Percentiles rank a stretch among this genome's conserved stretches.
Evolutionary conservation across 208 protist species (phyloP).

Genomic region (Trypanosomatidae sp.): DNA sequence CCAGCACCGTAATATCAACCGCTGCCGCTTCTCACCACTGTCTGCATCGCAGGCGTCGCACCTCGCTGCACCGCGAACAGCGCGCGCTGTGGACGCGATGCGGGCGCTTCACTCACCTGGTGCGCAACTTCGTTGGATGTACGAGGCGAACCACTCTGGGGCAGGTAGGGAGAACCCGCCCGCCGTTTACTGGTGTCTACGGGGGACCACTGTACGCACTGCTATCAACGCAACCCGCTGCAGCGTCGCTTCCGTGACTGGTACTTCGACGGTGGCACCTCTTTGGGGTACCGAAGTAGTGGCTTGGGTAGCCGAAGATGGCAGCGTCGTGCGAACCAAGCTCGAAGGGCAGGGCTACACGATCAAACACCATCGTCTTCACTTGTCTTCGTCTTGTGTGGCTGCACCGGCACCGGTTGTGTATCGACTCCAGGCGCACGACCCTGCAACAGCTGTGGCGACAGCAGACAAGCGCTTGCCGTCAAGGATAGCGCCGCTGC

Average conservation of each 20-base stretch:
- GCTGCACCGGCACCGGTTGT: slow-evolving; percentile 34
- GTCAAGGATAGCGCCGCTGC: slow-evolving; percentile 13
- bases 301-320: slow-evolving; percentile 71
- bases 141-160: slow-evolving; percentile 13
- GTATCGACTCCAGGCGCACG: slow-evolving; percentile 10
- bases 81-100: slow-evolving; percentile 21
- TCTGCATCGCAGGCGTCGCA: slow-evolving; percentile 17
- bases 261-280: background rate
- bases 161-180: slow-evolving; percentile 43
- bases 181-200: slow-evolving; percentile 71
- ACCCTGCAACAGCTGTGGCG: background rate
- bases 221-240: background rate
- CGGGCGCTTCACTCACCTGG: slow-evolving; percentile 11
- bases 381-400: slow-evolving; percentile 15
- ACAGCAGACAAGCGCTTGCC: slow-evolving; percentile 13
- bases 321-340: slow-evolving; percentile 38
- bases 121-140: slow-evolving; percentile 48
- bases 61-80: slow-evolving; percentile 23
- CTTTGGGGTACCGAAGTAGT: slow-evolving; percentile 30
- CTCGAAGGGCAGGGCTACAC: slow-evolving; percentile 48
- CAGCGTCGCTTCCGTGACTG: background rate
- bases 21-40: slow-evolving; percentile 23
- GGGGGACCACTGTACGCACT: background rate
- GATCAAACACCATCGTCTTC: slow-evolving; percentile 45
- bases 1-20: slow-evolving; percentile 5